phyloP scores from a whole-genome alignment of 345 rosid species.

The Aquilaria yunnanensis region DNA sequence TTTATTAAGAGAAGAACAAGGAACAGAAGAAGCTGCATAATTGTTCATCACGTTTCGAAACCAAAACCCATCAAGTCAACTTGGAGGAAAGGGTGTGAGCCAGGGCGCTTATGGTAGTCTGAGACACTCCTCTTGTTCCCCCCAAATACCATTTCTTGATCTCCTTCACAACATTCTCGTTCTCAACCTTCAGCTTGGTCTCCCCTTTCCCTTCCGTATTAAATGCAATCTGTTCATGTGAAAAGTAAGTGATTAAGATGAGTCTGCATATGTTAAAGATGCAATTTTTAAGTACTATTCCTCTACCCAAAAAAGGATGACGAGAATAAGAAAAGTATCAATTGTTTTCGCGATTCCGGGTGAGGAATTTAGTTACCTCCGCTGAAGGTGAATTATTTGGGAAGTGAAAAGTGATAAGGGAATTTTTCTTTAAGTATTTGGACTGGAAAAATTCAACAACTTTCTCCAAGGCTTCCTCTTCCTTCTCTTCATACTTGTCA shows the following conservation, averaged over 20 bases:
- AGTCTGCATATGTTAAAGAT: background rate
- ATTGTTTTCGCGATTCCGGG: background rate
- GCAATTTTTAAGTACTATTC: background rate
- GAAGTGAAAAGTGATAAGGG: conserved; percentile 68
- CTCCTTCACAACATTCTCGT: conserved; percentile 71
- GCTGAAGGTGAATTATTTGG: conserved; percentile 40
- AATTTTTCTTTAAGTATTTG: conserved; percentile 67
- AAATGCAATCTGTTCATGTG: conserved; percentile 39
- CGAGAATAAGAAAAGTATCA: background rate
- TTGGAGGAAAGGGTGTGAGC: conserved; percentile 46
- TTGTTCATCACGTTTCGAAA: no score
- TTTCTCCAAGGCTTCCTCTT: conserved; percentile 76
- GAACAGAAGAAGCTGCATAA: no score
- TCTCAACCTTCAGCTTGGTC: conserved; percentile 52
- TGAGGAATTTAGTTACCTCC: conserved; percentile 33
- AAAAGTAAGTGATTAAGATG: background rate
- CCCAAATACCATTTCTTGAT: conserved; percentile 89
- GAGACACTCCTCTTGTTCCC: conserved; percentile 70
- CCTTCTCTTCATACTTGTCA: conserved; percentile 91
- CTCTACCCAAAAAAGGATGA: background rate
- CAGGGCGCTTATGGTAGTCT: conserved; percentile 51
- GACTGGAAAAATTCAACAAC: conserved; percentile 80
- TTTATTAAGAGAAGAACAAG: no score
- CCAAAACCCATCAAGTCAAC: conserved; percentile 27
- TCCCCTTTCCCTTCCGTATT: conserved; percentile 63